phyloP scores from a whole-genome alignment of 768 basidiomycete species.

The Crepidotus variabilis region DNA sequence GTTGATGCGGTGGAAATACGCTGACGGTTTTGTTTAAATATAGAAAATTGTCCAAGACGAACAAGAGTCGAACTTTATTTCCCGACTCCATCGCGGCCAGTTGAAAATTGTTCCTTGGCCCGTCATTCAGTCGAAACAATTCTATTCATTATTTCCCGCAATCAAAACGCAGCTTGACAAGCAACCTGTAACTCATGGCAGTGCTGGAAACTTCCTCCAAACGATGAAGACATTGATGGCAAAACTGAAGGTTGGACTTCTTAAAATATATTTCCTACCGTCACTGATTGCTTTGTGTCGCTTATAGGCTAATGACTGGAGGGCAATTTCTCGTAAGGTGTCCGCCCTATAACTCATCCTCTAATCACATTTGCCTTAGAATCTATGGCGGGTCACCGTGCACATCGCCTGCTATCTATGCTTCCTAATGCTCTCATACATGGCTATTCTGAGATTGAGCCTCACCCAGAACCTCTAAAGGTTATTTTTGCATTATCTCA shows the following conservation, averaged over 20 bases:
- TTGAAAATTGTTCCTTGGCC: conserved; percentile 61
- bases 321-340: conserved; percentile 53
- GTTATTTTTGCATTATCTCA: conserved; percentile 21
- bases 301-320: conserved; percentile 59
- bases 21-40: not conserved
- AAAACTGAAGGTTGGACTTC: conserved; percentile 48
- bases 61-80: conserved; percentile 60
- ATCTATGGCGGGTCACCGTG: conserved; percentile 45
- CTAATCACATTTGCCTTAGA: conserved; percentile 23
- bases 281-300: not conserved
- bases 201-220: conserved; percentile 52
- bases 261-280: not conserved
- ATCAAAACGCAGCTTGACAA: conserved; percentile 45
- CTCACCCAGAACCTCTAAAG: conserved; percentile 47
- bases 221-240: conserved; percentile 64
- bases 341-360: not conserved
- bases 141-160: conserved; percentile 49
- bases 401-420: conserved; percentile 34
- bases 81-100: conserved; percentile 51
- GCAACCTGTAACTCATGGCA: conserved; percentile 43
- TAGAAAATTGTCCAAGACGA: conserved; percentile 60
- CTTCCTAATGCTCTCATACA: conserved; percentile 45
- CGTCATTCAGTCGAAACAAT: conserved; percentile 58
- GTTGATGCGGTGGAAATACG: not conserved
- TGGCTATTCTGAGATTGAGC: conserved; percentile 42